Evolutionary conservation across 371 early-diverging fungal species (phyloP), one percentile per base, ranked within the genome.

Genomic region (Chytridium lagenaria): DNA sequence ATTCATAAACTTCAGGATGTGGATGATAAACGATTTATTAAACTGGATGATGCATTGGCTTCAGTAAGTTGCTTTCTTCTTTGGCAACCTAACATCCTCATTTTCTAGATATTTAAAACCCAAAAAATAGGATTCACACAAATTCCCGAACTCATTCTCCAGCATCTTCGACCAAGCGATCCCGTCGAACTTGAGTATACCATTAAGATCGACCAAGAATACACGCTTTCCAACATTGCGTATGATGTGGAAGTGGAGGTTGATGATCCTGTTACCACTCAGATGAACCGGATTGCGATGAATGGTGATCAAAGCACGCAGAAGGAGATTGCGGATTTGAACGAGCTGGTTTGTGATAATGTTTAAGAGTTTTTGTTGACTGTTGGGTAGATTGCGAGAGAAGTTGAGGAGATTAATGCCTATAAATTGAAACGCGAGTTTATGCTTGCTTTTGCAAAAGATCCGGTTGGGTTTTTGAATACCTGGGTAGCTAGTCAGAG

Each of bases 401-500:
- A 82, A 33, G 90, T 97, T 28, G 92, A 92, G 73, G 86, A 89
- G 31, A 92, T 98, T 81, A 91, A 93, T 77, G 90, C 93, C 49
- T 89, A 89, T 49, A 93, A 95, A 72, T 85, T 93, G 50, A 96
- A 96, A 78, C 94, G 97, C 2, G 97, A 96, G 74, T 98, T 98
- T 78, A 85, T 98, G 86, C 82, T 91, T 50, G 84, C 90, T 51
- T 98, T 97, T 82, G 87, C 94, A 2, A 83, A 89, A 36, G 90
- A 94, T 69, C 98, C 98, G 0, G 92, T 92, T 30, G 91, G 89
- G 34, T 97, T 97, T 79, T 89, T 96, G 73, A 93, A 96, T 77
- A 87, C 91, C 68, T 96, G 95, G 95, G 86, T 97, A 34, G 95
- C 92, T 15, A 91, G 91, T 77, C 97, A 97, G 83, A 90, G 92